These are phyloP conservation scores for Emergomyces pasteurianus DNA, from an alignment of 2,329 filamentous ascomycete genomes.

Conservation along the genomic window DNA sequence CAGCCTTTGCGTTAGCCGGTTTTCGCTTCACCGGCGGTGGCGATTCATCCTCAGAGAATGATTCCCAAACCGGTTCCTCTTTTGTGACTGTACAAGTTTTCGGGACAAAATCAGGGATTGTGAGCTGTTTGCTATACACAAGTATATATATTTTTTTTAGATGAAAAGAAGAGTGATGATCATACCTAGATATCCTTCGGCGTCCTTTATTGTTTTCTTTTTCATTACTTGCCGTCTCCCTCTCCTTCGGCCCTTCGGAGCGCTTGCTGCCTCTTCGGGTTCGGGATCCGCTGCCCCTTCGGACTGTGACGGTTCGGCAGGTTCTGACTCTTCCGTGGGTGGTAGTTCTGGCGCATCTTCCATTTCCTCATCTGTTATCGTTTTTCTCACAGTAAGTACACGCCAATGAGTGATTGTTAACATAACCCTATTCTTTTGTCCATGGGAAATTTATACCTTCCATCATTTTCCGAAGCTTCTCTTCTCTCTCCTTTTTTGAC, in stretches of 20 bases:
- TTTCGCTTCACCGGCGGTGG: constrained; percentile 37
- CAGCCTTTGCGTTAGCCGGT: constrained; percentile 37
- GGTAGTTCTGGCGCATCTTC: constrained; percentile 39
- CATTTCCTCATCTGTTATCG: constrained; percentile 43
- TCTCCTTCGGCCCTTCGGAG: constrained; percentile 54
- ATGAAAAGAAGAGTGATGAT: constrained; percentile 5
- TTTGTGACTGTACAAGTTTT: constrained; percentile 54
- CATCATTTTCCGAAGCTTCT: constrained; percentile 62
- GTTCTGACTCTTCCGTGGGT: constrained; percentile 18
- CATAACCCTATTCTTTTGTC: constrained; percentile 26
- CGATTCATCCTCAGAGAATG: constrained; percentile 81
- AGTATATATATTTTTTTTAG: background rate
- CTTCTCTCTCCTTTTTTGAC: constrained; percentile 51
- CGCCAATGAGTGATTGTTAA: background rate
- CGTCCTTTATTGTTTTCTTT: constrained; percentile 77
- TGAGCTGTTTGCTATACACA: background rate
- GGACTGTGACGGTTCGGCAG: constrained; percentile 6
- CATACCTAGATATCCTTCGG: constrained; percentile 79
- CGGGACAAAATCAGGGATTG: background rate
- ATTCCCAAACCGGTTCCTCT: constrained; percentile 78
- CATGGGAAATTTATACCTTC: constrained; percentile 43
- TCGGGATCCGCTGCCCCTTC: constrained; percentile 30
- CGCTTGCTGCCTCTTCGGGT: constrained; percentile 37
- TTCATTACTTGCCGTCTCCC: constrained; percentile 72
- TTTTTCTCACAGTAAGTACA: background rate